Percentiles rank a stretch among this genome's conserved stretches.
phyloP scores from a whole-genome alignment of 208 protist genomes.

The Trypanosoma grayi region DNA sequence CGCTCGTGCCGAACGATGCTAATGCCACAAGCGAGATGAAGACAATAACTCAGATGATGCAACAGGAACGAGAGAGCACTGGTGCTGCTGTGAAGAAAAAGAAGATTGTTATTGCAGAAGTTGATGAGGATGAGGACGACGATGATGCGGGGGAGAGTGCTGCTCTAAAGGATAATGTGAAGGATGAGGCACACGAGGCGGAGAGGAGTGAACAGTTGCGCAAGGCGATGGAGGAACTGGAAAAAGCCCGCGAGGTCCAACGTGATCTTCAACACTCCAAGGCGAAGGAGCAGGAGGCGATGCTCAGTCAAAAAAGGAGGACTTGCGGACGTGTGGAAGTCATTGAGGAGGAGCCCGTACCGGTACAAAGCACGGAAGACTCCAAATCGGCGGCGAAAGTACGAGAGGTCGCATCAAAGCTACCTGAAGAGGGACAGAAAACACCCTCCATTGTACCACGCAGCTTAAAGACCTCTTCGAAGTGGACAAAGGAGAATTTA shows the following conservation, averaged over 20 bases:
- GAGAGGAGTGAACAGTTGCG: conserved; percentile 30
- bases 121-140: conserved; percentile 81
- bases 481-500: conserved; percentile 58
- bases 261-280: conserved; percentile 30
- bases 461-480: conserved; percentile 26
- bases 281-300: conserved; percentile 32
- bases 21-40: conserved; percentile 71
- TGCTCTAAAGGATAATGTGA: not conserved
- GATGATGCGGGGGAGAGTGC: conserved; percentile 25
- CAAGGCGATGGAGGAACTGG: conserved; percentile 47
- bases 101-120: conserved; percentile 83
- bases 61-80: conserved; percentile 46
- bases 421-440: not conserved
- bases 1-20: conserved; percentile 64
- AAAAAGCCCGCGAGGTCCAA: conserved; percentile 26
- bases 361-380: conserved; percentile 2
- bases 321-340: conserved; percentile 64
- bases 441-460: not conserved
- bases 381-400: not conserved
- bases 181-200: conserved; percentile 7
- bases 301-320: conserved; percentile 30
- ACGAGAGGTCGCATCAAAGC: conserved; percentile 4
- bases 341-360: conserved; percentile 56
- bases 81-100: conserved; percentile 34
- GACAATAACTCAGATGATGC: conserved; percentile 68